Evolutionary conservation across 108 stramenopile species (phyloP).

Genomic region (Cyclostephanos invisitatus): DNA sequence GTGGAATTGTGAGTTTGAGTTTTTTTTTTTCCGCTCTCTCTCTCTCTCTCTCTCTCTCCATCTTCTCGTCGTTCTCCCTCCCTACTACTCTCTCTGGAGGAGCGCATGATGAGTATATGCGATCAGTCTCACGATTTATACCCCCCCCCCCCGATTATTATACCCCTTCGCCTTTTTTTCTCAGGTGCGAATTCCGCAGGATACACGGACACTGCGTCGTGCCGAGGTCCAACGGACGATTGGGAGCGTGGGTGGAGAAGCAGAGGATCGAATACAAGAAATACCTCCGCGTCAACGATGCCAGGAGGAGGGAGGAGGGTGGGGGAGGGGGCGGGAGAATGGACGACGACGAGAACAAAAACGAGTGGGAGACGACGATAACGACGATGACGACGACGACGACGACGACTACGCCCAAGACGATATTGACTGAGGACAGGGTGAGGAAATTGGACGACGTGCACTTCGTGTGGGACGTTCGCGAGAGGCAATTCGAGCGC

Average conservation of each 20-base stretch:
- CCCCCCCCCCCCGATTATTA: not conserved
- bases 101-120: too few relatives aligned
- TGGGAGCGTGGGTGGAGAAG: conserved; percentile 43
- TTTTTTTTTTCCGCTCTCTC: not conserved
- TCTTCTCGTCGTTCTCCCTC: too few relatives aligned
- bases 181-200: conserved; percentile 21
- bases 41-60: too few relatives aligned
- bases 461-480: conserved; percentile 42
- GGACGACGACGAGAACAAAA: not conserved
- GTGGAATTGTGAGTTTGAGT: conserved; percentile 22
- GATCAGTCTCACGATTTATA: not conserved
- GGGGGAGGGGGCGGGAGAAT: not conserved
- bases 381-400: not conserved
- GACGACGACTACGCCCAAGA: not conserved
- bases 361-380: not conserved
- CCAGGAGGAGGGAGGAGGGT: not conserved
- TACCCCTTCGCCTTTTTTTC: not conserved
- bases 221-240: conserved; percentile 31
- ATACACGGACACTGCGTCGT: conserved; percentile 34
- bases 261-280: conserved; percentile 44
- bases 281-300: not conserved
- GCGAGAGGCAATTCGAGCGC: conserved; percentile 37
- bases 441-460: conserved; percentile 23
- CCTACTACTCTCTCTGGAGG: not conserved
- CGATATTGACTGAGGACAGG: conserved; percentile 34